A percentile compares a stretch with the other conserved stretches of the same genome.
These are phyloP conservation scores for Somion occarium DNA, from an alignment of 1,284 basidiomycete species.

Conservation along the genomic window DNA sequence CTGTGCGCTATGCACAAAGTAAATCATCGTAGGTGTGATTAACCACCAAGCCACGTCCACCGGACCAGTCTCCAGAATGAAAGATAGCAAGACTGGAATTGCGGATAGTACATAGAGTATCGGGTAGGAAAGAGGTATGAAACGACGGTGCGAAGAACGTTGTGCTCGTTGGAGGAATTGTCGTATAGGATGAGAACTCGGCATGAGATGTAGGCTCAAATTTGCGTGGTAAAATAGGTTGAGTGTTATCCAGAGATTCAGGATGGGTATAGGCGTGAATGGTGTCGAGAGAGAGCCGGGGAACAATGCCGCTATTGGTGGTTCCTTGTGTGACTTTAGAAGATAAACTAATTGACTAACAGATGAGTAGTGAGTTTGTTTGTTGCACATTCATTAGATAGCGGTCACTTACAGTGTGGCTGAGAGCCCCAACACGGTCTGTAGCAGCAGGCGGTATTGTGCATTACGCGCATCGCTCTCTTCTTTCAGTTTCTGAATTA, in stretches of 20 bases:
- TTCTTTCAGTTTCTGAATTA: constrained; percentile 21
- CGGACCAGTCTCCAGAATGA: constrained; percentile 15
- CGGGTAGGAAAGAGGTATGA: constrained; percentile 16
- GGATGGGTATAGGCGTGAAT: constrained; percentile 14
- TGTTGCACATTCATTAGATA: neutral
- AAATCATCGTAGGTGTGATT: constrained; percentile 13
- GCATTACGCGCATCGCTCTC: constrained; percentile 16
- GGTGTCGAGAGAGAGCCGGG: constrained; percentile 9
- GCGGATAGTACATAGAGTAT: constrained; percentile 13
- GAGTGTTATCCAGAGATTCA: constrained; percentile 16
- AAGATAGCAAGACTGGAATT: constrained; percentile 18
- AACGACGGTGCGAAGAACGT: constrained; percentile 7
- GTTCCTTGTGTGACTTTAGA: constrained; percentile 14
- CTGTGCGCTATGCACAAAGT: constrained; percentile 16
- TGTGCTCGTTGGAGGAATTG: constrained; percentile 8
- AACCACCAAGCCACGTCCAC: constrained; percentile 25
- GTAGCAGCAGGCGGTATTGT: constrained; percentile 17
- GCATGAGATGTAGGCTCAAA: constrained; percentile 16
- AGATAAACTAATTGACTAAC: constrained; percentile 23
- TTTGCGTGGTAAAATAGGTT: constrained; percentile 21
- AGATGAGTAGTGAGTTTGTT: neutral
- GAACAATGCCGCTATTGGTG: constrained; percentile 20
- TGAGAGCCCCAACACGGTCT: constrained; percentile 21
- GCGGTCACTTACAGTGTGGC: constrained; percentile 18
- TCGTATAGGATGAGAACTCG: constrained; percentile 11